Evolutionary conservation across 371 early-diverging fungal species (phyloP).

Genomic region (Mortierella sp.): DNA sequence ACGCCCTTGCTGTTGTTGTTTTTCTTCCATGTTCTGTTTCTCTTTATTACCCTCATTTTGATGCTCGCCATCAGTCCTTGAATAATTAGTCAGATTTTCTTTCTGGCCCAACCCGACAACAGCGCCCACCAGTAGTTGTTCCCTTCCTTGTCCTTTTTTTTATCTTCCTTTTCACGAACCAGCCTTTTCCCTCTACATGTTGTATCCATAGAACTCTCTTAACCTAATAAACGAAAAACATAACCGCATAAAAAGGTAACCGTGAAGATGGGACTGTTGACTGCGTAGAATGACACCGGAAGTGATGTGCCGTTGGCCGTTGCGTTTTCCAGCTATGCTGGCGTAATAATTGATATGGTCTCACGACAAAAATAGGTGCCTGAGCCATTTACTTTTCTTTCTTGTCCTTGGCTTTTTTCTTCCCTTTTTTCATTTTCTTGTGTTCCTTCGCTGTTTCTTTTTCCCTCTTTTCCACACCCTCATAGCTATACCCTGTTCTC

Average conservation of each 20-base stretch:
- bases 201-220: background rate
- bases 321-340: background rate
- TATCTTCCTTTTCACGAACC: background rate
- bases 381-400: background rate
- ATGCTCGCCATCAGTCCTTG: background rate
- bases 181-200: background rate
- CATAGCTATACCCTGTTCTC: background rate
- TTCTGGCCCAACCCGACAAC: background rate
- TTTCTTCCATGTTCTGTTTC: background rate
- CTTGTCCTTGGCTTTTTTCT: background rate
- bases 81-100: background rate
- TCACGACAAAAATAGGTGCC: background rate
- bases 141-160: background rate
- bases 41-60: background rate
- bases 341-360: background rate
- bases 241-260: background rate
- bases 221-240: background rate
- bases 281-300: background rate
- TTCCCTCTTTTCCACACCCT: background rate
- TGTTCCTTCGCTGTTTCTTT: constrained; percentile 7
- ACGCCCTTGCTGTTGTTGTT: background rate
- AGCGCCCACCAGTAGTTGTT: background rate
- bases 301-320: background rate
- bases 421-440: background rate
- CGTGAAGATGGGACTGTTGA: background rate